These are phyloP conservation scores for Fusarium tanahbumbuense DNA, from an alignment of 2,329 filamentous ascomycete genomes.

Conservation along the genomic window DNA sequence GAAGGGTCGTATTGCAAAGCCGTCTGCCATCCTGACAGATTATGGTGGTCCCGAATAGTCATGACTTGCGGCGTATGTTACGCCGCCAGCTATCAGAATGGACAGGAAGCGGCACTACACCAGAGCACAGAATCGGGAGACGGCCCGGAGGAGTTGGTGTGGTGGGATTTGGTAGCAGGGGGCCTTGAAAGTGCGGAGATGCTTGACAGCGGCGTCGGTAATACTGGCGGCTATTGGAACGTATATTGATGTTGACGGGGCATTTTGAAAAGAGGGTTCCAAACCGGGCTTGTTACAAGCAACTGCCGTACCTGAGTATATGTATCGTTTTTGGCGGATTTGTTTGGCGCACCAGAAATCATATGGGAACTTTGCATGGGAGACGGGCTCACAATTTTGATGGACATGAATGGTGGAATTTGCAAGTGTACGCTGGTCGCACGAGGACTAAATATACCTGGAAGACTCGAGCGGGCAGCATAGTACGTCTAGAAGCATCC, in stretches of 20 bases:
- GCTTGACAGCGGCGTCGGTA: slow-evolving; percentile 4
- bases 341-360: slow-evolving; percentile 27
- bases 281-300: not conserved
- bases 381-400: slow-evolving; percentile 5
- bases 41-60: slow-evolving; percentile 13
- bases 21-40: slow-evolving; percentile 12
- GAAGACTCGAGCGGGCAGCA: slow-evolving; percentile 12
- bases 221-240: slow-evolving; percentile 2
- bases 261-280: slow-evolving; percentile 11
- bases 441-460: slow-evolving; percentile 41
- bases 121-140: slow-evolving; percentile 15
- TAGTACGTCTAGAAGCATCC: slow-evolving; percentile 33
- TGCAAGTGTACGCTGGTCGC: slow-evolving; percentile 36
- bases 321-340: slow-evolving; percentile 14
- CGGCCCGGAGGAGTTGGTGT: slow-evolving; percentile 28
- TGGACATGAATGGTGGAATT: slow-evolving; percentile 17
- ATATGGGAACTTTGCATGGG: slow-evolving; percentile 6
- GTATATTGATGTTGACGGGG: slow-evolving; percentile 1
- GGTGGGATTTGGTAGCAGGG: slow-evolving; percentile 25
- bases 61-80: slow-evolving; percentile 13
- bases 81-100: slow-evolving; percentile 10
- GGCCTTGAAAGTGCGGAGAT: slow-evolving; percentile 19
- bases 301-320: not conserved
- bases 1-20: slow-evolving; percentile 17
- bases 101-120: slow-evolving; percentile 14